phyloP scores from a whole-genome alignment of 2,329 filamentous ascomycete genomes.

The Cladosporium sp. region DNA sequence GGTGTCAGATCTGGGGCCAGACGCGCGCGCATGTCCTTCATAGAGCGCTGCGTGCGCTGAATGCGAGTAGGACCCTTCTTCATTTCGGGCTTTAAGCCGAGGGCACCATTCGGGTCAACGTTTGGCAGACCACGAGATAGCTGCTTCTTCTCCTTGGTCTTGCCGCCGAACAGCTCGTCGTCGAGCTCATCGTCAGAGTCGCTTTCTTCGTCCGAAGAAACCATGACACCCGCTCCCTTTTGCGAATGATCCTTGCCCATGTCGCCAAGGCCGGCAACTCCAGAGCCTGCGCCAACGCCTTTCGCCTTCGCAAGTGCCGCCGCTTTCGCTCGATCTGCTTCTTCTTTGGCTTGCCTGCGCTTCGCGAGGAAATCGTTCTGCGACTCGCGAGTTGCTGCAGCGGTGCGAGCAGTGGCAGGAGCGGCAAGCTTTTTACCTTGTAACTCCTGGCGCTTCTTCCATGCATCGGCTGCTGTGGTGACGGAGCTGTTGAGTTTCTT shows the following conservation, averaged over 20 bases:
- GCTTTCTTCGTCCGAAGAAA: constrained; percentile 66
- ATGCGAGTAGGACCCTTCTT: constrained; percentile 77
- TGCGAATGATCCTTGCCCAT: constrained; percentile 73
- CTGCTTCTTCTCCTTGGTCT: constrained; percentile 38
- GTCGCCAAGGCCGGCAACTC: constrained; percentile 66
- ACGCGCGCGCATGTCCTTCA: constrained; percentile 90
- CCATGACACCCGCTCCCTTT: constrained; percentile 82
- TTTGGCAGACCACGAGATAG: constrained; percentile 12
- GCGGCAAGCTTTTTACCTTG: constrained; percentile 15
- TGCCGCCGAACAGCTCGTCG: constrained; percentile 62
- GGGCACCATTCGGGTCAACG: constrained; percentile 27
- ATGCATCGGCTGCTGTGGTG: constrained; percentile 10
- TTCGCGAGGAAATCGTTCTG: constrained; percentile 63
- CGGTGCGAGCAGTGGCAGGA: neutral
- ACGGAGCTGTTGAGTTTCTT: constrained; percentile 7
- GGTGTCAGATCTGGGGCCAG: constrained; percentile 82
- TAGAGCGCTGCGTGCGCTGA: constrained; percentile 70
- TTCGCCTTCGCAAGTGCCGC: constrained; percentile 23
- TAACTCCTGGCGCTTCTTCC: constrained; percentile 13
- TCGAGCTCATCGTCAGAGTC: constrained; percentile 49
- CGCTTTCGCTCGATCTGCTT: constrained; percentile 51
- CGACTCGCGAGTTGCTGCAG: neutral
- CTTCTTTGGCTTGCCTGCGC: constrained; percentile 70
- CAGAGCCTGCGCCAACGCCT: constrained; percentile 74
- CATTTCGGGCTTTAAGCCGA: constrained; percentile 40